Evolutionary conservation across 1,284 basidiomycete genomes (phyloP).

Genomic region (Rhodotorula glutinis): DNA sequence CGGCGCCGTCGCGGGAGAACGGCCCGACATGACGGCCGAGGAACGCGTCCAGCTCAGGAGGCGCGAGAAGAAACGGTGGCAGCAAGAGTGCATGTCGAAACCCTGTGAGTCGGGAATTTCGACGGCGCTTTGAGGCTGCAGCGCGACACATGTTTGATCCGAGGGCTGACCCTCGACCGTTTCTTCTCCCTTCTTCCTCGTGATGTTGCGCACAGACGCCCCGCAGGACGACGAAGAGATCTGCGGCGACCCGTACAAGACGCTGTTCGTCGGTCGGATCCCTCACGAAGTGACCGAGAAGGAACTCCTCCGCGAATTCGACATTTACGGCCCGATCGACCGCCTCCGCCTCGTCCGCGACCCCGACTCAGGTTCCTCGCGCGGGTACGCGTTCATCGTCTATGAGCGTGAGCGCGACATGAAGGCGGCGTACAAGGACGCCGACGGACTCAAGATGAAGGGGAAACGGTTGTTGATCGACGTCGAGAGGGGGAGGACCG

Average conservation of each 20-base stretch:
- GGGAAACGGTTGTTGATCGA: conserved; percentile 94
- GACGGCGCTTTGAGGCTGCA: neutral
- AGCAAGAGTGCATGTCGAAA: conserved; percentile 32
- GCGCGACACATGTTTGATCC: neutral
- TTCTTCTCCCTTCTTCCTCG: no score
- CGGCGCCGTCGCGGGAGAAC: neutral
- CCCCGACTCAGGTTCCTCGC: conserved; percentile 69
- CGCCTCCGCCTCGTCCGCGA: conserved; percentile 72
- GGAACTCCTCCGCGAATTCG: conserved; percentile 90
- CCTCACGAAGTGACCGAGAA: conserved; percentile 84
- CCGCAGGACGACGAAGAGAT: conserved; percentile 88
- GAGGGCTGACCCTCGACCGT: no score
- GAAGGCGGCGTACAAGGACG: conserved; percentile 99
- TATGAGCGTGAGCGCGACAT: conserved; percentile 98
- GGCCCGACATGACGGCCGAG: conserved; percentile 13
- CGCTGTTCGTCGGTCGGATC: conserved; percentile 92
- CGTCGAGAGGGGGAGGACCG: conserved; percentile 95
- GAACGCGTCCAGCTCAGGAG: conserved; percentile 25
- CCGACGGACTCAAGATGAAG: conserved; percentile 93
- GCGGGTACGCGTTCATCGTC: conserved; percentile 95
- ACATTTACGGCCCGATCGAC: conserved; percentile 91
- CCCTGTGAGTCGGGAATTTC: conserved; percentile 27
- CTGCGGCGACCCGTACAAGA: conserved; percentile 97
- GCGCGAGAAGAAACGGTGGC: conserved; percentile 20
- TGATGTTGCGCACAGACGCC: conserved; percentile 72